Evolutionary conservation across 2,329 filamentous ascomycete genomes (phyloP).

Genomic region (Trichoderma koningii): DNA sequence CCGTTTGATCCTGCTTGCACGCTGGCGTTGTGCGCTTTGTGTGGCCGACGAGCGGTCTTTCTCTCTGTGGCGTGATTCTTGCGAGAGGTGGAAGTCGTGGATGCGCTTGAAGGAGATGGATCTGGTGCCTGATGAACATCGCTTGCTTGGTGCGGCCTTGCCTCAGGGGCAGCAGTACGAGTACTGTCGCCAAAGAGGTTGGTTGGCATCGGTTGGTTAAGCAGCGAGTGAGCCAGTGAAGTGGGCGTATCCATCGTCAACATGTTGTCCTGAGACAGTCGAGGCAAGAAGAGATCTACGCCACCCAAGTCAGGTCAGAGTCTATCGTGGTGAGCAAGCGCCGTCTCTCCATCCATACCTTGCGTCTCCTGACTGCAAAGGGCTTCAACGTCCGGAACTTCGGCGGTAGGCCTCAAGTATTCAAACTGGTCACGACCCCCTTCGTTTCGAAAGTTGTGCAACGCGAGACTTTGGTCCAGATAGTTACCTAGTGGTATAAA

Average conservation of each 20-base stretch:
- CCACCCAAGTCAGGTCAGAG: constrained; percentile 22
- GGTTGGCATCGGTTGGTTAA: constrained; percentile 50
- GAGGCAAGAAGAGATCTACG: constrained; percentile 31
- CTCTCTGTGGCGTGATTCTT: neutral
- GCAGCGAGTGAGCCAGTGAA: constrained; percentile 50
- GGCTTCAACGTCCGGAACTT: constrained; percentile 44
- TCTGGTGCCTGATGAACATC: neutral
- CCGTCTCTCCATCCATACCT: constrained; percentile 26
- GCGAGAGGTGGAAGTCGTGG: neutral
- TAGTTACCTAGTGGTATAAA: constrained; percentile 35
- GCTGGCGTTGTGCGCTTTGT: neutral
- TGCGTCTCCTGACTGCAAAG: constrained; percentile 26
- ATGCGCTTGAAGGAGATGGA: constrained; percentile 5
- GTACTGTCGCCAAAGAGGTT: constrained; percentile 36
- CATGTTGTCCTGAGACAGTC: constrained; percentile 22
- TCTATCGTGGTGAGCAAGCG: neutral
- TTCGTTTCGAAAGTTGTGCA: constrained; percentile 39
- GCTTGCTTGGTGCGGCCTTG: neutral
- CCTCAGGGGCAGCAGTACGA: neutral
- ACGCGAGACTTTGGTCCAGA: constrained; percentile 25
- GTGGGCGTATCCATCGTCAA: constrained; percentile 42
- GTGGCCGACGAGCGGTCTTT: neutral
- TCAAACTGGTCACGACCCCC: constrained; percentile 33
- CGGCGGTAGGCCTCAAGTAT: constrained; percentile 45
- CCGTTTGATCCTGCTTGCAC: neutral